A percentile compares a stretch with the other conserved stretches of the same genome.
These are phyloP conservation scores for Pseudocercospora pini-densiflorae DNA, from an alignment of 2,329 filamentous ascomycete genomes.

Conservation along the genomic window DNA sequence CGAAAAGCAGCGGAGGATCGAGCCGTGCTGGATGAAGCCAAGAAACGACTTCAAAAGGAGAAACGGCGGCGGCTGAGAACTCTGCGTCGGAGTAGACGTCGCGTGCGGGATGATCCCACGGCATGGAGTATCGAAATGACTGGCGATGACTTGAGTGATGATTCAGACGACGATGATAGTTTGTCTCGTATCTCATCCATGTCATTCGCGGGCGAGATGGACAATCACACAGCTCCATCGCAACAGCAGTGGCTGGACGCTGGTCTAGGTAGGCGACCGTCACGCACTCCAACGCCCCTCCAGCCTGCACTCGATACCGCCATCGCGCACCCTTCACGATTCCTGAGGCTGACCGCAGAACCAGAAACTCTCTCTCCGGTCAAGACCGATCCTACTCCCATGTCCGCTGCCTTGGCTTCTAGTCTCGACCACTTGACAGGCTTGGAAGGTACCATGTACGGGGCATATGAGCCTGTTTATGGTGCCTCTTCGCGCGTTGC, in stretches of 20 bases:
- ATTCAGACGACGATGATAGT: conserved; percentile 41
- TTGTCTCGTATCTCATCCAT: conserved; percentile 44
- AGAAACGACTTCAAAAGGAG: conserved; percentile 60
- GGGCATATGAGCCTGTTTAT: conserved; percentile 61
- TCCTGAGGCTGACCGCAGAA: conserved; percentile 36
- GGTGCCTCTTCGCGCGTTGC: conserved; percentile 63
- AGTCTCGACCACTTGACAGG: conserved; percentile 48
- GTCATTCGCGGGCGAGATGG: conserved; percentile 30
- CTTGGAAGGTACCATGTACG: conserved; percentile 79
- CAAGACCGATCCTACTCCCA: conserved; percentile 10
- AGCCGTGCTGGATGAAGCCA: conserved; percentile 50
- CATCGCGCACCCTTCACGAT: conserved; percentile 23
- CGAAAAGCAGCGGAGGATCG: conserved; percentile 50
- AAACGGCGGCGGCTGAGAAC: conserved; percentile 45
- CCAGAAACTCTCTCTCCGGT: conserved; percentile 30
- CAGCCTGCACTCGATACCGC: conserved; percentile 22
- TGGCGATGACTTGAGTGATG: conserved; percentile 61
- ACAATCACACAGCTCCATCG: conserved; percentile 6
- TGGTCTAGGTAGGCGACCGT: conserved; percentile 30
- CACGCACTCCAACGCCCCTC: conserved; percentile 35
- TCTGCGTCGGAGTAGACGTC: conserved; percentile 36
- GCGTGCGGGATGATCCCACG: conserved; percentile 54
- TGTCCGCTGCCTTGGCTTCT: conserved; percentile 13
- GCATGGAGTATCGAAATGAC: conserved; percentile 88
- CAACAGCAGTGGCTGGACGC: conserved; percentile 25